Percentiles rank a stretch among this genome's conserved stretches.
Evolutionary conservation across 441 rosid genomes (phyloP).

Genomic region (Isatis lusitanica): DNA sequence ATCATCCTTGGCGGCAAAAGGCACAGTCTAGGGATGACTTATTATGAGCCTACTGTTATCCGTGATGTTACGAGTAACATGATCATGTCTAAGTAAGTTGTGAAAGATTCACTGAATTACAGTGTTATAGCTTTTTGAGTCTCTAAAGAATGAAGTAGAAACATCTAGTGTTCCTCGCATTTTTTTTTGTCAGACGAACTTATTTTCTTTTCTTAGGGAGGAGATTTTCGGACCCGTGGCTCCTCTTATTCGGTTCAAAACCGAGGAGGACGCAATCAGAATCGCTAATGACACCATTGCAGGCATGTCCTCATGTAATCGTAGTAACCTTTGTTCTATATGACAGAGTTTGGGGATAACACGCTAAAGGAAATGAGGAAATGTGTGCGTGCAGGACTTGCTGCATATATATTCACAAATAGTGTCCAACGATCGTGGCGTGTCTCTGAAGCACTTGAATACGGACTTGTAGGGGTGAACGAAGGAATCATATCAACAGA

Average conservation of each 20-base stretch:
- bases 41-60: constrained; percentile 92
- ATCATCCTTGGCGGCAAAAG: constrained; percentile 89
- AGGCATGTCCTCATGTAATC: constrained; percentile 45
- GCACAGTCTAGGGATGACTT: constrained; percentile 90
- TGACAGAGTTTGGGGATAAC: constrained; percentile 6
- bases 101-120: constrained; percentile 1
- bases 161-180: constrained; percentile 6
- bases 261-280: constrained; percentile 85
- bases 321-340: background rate
- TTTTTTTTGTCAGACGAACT: background rate
- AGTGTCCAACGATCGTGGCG: constrained; percentile 90
- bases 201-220: constrained; percentile 52
- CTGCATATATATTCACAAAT: constrained; percentile 93
- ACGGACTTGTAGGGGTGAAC: constrained; percentile 85
- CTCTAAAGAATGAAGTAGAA: background rate
- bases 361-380: background rate
- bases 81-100: constrained; percentile 72
- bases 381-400: constrained; percentile 65
- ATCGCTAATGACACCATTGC: constrained; percentile 86
- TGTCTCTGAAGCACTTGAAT: constrained; percentile 91
- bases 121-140: background rate
- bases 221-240: constrained; percentile 99
- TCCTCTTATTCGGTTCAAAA: constrained; percentile 76
- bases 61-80: constrained; percentile 64
- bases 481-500: constrained; percentile 93